Percentiles rank a stretch among this genome's conserved stretches.
Evolutionary conservation across 1,284 basidiomycete species (phyloP).

Genomic region (Schizophyllum commune): DNA sequence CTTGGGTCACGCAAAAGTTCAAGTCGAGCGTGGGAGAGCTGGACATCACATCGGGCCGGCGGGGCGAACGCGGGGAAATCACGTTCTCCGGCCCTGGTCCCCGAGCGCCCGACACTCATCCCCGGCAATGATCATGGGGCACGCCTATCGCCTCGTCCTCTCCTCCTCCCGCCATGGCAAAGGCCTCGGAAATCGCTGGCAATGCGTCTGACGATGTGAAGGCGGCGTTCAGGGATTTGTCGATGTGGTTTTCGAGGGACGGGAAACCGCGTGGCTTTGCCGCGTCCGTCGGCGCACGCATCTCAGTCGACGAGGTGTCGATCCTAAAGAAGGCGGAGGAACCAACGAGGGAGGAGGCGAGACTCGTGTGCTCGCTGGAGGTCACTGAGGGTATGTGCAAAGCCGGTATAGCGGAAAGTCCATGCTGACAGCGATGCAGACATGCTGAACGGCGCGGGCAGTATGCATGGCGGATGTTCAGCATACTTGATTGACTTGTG

Average conservation of each 20-base stretch:
- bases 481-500: constrained; percentile 45
- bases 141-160: neutral
- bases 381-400: constrained; percentile 38
- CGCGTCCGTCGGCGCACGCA: constrained; percentile 20
- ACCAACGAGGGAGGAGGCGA: constrained; percentile 33
- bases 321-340: constrained; percentile 37
- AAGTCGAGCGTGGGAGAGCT: neutral
- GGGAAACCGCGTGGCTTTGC: constrained; percentile 22
- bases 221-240: constrained; percentile 18
- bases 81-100: neutral
- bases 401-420: neutral
- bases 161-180: neutral
- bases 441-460: constrained; percentile 39
- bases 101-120: no score
- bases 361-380: constrained; percentile 39
- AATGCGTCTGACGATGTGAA: constrained; percentile 37
- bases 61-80: neutral
- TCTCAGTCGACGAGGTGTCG: constrained; percentile 36
- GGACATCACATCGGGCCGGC: no score
- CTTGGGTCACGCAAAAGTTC: neutral
- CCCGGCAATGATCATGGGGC: neutral
- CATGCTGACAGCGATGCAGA: constrained; percentile 30
- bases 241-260: constrained; percentile 13
- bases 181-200: constrained; percentile 25
- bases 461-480: constrained; percentile 45